Evolutionary conservation across 1,284 basidiomycete species (phyloP).

Genomic region (Tausonia pullulans): DNA sequence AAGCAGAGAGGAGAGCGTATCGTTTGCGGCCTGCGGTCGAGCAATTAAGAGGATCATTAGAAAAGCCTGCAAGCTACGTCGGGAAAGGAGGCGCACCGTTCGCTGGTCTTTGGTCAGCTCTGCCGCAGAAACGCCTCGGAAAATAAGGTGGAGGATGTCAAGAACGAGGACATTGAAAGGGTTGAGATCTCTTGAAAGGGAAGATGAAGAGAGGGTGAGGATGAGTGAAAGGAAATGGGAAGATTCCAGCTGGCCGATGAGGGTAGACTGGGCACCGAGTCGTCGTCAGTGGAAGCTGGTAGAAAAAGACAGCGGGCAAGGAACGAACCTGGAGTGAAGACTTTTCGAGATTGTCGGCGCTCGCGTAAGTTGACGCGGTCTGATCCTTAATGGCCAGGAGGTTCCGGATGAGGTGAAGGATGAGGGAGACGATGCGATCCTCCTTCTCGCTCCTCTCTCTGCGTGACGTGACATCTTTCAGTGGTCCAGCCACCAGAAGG

Average conservation of each 20-base stretch:
- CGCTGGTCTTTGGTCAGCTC: conserved; percentile 54
- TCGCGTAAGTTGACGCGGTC: conserved; percentile 52
- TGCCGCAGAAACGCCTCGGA: conserved; percentile 58
- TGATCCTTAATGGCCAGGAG: conserved; percentile 79
- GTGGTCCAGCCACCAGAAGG: not conserved
- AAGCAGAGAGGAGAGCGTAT: conserved; percentile 54
- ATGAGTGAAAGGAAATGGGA: conserved; percentile 66
- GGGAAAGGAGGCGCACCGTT: conserved; percentile 42
- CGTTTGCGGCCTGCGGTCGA: conserved; percentile 45
- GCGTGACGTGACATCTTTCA: not conserved
- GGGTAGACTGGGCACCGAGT: conserved; percentile 39
- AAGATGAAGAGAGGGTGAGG: conserved; percentile 67
- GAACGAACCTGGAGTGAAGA: conserved; percentile 52
- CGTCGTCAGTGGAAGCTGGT: conserved; percentile 15
- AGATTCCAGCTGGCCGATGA: conserved; percentile 59
- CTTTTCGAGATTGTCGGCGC: conserved; percentile 61
- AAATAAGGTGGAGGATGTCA: conserved; percentile 79
- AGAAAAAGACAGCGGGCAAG: not conserved
- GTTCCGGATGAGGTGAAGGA: conserved; percentile 83
- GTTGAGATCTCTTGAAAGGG: conserved; percentile 61
- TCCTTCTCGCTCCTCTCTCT: conserved; percentile 55
- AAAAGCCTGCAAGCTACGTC: too few relatives aligned
- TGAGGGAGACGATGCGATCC: conserved; percentile 69
- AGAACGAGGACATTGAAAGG: conserved; percentile 75
- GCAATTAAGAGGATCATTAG: not conserved